Conservation (phyloP, 768 basidiomycete species). For the Auriscalpium microsporum region DNA sequence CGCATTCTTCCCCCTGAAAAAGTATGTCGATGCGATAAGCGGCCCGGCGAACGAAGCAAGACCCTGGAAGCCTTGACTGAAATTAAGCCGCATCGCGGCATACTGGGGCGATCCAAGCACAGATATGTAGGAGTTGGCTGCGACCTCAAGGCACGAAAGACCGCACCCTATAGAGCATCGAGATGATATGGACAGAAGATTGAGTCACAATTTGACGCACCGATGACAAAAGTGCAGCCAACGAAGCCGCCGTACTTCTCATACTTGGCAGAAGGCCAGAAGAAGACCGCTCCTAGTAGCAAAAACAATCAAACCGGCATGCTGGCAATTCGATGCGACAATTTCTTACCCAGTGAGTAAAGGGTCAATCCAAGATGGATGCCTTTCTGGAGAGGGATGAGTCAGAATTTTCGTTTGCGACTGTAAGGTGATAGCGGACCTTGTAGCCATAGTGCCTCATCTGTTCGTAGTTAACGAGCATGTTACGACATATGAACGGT, state of each 20-base stretch:
- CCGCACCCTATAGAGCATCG: slow-evolving; percentile 43
- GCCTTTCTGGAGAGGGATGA: slow-evolving; percentile 32
- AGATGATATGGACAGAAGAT: neutral
- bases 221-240: slow-evolving; percentile 63
- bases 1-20: slow-evolving; percentile 59
- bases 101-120: slow-evolving; percentile 60
- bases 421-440: slow-evolving; percentile 14
- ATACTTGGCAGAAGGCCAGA: slow-evolving; percentile 70
- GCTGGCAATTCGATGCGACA: slow-evolving; percentile 14
- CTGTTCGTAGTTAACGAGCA: slow-evolving; percentile 23
- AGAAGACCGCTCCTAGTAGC: slow-evolving; percentile 56
- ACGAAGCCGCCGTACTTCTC: slow-evolving; percentile 66
- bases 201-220: slow-evolving; percentile 22
- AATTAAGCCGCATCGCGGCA: slow-evolving; percentile 68
- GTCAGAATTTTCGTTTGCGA: neutral
- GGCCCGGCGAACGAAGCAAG: slow-evolving; percentile 68
- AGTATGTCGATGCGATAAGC: slow-evolving; percentile 67
- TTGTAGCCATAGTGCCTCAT: slow-evolving; percentile 63
- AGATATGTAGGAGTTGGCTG: slow-evolving; percentile 75
- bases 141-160: slow-evolving; percentile 57
- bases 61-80: slow-evolving; percentile 75
- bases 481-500: slow-evolving; percentile 4
- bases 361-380: slow-evolving; percentile 53
- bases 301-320: slow-evolving; percentile 7
- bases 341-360: slow-evolving; percentile 43